Evolutionary conservation across 129 eudicot genomes (phyloP), one percentile per base, ranked within the genome.

Genomic region (Calendula officinalis): DNA sequence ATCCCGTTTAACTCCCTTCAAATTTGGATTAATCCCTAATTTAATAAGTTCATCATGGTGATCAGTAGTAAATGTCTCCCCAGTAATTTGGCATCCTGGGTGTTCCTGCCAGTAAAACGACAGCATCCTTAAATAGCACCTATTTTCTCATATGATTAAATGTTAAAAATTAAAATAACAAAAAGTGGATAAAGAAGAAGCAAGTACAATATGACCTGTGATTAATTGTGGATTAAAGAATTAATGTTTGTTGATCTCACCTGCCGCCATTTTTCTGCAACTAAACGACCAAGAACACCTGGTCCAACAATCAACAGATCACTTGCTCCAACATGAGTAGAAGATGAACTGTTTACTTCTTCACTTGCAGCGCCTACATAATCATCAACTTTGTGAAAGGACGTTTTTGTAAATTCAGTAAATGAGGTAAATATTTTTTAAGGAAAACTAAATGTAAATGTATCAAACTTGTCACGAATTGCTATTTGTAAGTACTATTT

Each of bases 271-370:
- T 78, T 81, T 53, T 82, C 83, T 70, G 98, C 96, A 7, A 91
- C 90, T 30, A 91, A 61, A n/a, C 90, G 94, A 3, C 98, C 98
- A 41, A 91, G 90, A 62, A 91, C 90, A 43, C 98, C 98, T 38
- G 98, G 98, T 40, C 98, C 98, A 54, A 87, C 96, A 60, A 91
- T 91, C 74, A 91, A 81, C 84, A 91, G 73, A 75, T 91, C 96
- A 37, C 68, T 71, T n/a, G 87, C 84, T 70, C 96, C 96, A 61
- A 84, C 72, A 13, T 51, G 15, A 14, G 78, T 37, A 43, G 83
- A 47, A 54, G 78, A 78, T 34, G 89, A 77, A 39, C 69, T 38
- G 38, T 73, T 83, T 55, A 70, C 10, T 75, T 64, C 85, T 64
- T 70, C 69, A 62, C 69, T 81, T 53, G 79, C 70, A 22, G 76